phyloP scores from a whole-genome alignment of 352 stramenopile genomes.

The Phytopythium vexans region DNA sequence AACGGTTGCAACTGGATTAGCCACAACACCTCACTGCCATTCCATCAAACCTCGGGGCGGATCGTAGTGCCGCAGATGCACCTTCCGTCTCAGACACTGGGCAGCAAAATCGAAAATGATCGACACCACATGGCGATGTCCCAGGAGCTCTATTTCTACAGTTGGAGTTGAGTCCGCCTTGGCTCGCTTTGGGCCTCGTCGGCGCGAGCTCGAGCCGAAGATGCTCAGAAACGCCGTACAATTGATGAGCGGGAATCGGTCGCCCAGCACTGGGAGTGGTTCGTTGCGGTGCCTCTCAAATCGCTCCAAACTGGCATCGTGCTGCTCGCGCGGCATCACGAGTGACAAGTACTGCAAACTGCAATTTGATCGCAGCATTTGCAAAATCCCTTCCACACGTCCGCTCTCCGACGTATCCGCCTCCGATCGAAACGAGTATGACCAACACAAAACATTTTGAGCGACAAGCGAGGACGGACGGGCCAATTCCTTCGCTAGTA shows the following conservation, averaged over 20 bases:
- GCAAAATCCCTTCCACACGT: no score
- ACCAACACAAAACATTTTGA: neutral
- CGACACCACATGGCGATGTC: neutral
- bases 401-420: no score
- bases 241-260: neutral
- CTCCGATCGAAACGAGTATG: neutral
- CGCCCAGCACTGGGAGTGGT: neutral
- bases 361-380: no score
- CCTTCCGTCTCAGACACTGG: neutral
- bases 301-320: no score
- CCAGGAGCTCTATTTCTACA: neutral
- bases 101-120: slow-evolving; percentile 4
- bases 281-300: neutral
- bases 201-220: neutral
- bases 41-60: no score
- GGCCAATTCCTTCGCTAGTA: neutral
- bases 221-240: neutral
- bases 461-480: neutral
- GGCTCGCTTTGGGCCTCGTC: neutral
- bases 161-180: neutral
- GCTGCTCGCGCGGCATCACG: no score
- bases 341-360: no score
- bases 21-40: no score
- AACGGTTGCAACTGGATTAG: no score
- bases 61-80: neutral